phyloP scores from a whole-genome alignment of 176 grass and related monocot species.

The Pontederia crassipes region DNA sequence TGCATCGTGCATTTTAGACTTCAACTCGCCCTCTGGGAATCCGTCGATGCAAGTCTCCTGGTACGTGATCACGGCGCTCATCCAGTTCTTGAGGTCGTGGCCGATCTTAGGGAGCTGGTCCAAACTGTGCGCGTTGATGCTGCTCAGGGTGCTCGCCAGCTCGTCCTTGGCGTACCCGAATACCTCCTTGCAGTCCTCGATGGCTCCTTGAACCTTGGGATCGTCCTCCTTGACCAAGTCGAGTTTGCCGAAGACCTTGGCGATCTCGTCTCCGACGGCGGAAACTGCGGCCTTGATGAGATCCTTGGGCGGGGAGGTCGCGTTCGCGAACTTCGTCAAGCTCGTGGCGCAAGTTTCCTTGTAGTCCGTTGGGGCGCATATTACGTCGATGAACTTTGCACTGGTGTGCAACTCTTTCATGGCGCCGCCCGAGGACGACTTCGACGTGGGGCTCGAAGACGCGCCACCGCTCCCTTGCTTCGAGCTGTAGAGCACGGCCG shows the following conservation, averaged over 20 bases:
- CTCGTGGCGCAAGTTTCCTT: slow-evolving; percentile 35
- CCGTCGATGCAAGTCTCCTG: slow-evolving; percentile 14
- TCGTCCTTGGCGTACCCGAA: slow-evolving; percentile 36
- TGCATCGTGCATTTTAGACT: neutral
- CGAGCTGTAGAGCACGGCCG: slow-evolving; percentile 22
- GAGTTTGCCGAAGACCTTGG: slow-evolving; percentile 41
- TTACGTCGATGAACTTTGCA: slow-evolving; percentile 34
- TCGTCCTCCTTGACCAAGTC: slow-evolving; percentile 44
- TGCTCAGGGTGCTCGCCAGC: slow-evolving; percentile 31
- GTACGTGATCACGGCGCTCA: slow-evolving; percentile 9
- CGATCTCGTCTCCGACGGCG: slow-evolving; percentile 39
- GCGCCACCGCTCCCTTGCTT: slow-evolving; percentile 7
- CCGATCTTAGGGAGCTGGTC: slow-evolving; percentile 8
- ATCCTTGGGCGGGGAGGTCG: slow-evolving; percentile 43
- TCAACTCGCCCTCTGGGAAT: slow-evolving; percentile 1
- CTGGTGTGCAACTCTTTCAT: neutral
- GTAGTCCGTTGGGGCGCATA: slow-evolving; percentile 64
- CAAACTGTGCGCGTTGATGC: slow-evolving; percentile 29
- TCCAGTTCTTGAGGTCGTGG: slow-evolving; percentile 9
- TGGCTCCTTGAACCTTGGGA: slow-evolving; percentile 36
- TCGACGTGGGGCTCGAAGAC: neutral
- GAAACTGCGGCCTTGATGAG: slow-evolving; percentile 35
- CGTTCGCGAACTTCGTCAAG: slow-evolving; percentile 36
- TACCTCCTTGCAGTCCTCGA: slow-evolving; percentile 58
- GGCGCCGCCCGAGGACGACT: neutral